Evolutionary conservation across 768 basidiomycete genomes (phyloP), one percentile per base, ranked within the genome.

Genomic region (Mrakia blollopis): DNA sequence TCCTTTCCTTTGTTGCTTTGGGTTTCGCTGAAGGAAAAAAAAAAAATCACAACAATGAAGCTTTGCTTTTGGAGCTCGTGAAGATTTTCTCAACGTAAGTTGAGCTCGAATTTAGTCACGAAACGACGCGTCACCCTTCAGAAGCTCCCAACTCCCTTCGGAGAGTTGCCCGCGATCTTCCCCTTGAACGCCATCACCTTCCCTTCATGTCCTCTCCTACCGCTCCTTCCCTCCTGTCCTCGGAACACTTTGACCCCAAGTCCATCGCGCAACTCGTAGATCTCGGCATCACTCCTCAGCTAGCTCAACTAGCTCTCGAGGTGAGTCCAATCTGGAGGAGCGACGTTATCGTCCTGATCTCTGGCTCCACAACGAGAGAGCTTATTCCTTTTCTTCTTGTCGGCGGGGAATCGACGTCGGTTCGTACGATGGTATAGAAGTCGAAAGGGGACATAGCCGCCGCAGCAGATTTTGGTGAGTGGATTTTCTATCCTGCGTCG

Each of bases 381-480:
- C 35, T 69, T 23, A 23, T 30, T 8, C 47, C 7, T 54, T 71
- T 54, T 71, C 28, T 28, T 32, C 44, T 69, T 21, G n/a, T n/a
- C n/a, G n/a, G n/a, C 3, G 2, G 1, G 23, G 28, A 23, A 32
- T 28, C 23, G 14, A 3, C 18, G 23, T 6, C 13, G 35, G 10
- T 25, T 69, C 39, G 13, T n/a, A 11, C 10, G 37, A 11, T 69
- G 9, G n/a, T 11, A 47, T 14, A 83, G 82, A 80, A 79, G 68
- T 79, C 77, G 16, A 79, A 80, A 28, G 81, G 81, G 47, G 78
- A 84, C 80, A 77, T 82, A 28, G 78, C 79, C 23, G 78, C 76
- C 71, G 83, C 83, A 32, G 83, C 83, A 21, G 80, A 82, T 74
- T 82, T 82, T 80, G 82, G 83, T 84, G 80, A 82, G 83, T 82